These are phyloP conservation scores for Sistotremastrum suecicum DNA, from an alignment of 768 basidiomycete genomes.

Conservation along the genomic window DNA sequence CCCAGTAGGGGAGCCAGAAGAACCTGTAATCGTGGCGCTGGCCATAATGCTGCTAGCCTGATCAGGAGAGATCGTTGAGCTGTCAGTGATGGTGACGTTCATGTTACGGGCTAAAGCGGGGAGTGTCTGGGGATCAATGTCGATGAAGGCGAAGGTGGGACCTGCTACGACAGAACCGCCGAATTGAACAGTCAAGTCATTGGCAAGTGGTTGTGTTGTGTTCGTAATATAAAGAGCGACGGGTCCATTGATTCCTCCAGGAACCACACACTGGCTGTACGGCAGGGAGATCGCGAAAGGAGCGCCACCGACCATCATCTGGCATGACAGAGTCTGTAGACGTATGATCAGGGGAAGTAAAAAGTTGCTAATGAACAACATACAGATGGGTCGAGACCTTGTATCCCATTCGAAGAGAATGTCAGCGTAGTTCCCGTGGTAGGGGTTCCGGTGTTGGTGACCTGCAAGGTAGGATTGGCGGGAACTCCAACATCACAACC, in stretches of 20 bases:
- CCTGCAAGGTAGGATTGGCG: constrained; percentile 41
- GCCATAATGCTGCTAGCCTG: constrained; percentile 13
- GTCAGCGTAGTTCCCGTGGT: constrained; percentile 44
- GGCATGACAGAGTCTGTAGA: constrained; percentile 45
- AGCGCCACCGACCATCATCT: constrained; percentile 58
- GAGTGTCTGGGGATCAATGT: constrained; percentile 40
- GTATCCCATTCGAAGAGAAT: constrained; percentile 42
- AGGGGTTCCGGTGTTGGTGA: constrained; percentile 52
- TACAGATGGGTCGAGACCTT: too few relatives aligned
- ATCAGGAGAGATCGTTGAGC: constrained; percentile 8
- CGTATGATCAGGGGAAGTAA: constrained; percentile 1
- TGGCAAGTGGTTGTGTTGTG: constrained; percentile 45
- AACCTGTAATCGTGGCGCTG: constrained; percentile 4
- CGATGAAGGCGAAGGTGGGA: constrained; percentile 54
- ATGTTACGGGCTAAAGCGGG: constrained; percentile 9
- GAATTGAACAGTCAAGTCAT: constrained; percentile 44
- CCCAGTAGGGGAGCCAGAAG: neutral
- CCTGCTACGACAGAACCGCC: constrained; percentile 49
- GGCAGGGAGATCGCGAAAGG: constrained; percentile 44
- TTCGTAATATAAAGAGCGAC: constrained; percentile 61
- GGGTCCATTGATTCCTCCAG: constrained; percentile 54
- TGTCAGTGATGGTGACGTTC: constrained; percentile 9
- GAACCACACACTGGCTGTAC: constrained; percentile 46
- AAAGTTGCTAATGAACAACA: neutral
- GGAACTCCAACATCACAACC: constrained; percentile 52